Evolutionary conservation across 2,329 filamentous ascomycete genomes (phyloP), one percentile per base, ranked within the genome.

Genomic region (Mycosphaerella sp.): DNA sequence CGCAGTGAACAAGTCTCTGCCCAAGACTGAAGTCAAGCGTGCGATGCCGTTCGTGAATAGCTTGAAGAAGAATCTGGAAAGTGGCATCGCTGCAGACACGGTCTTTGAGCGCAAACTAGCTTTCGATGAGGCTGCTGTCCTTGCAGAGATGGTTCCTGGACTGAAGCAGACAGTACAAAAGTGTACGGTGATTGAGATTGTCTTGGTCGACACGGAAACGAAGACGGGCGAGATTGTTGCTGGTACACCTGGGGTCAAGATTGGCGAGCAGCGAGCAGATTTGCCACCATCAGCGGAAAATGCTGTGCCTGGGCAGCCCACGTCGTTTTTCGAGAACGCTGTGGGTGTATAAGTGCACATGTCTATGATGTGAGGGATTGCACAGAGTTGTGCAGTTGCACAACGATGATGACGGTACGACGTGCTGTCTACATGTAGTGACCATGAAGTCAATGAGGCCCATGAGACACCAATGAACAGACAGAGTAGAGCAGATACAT

Each of bases 31-130:
- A 74, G 89, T 90, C 80, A 98, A 97, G 82, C 93, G 95, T 75
- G 92, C 90, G 2, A 97, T 97, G 92, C 93, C 93, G 0, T 97
- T 96, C 67, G 85, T 96, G 47, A 91, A 97, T 74, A 74, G 71
- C 6, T 76, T 97, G 56, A 96, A 96, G 84, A 87, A 82, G 71
- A 83, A 88, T 49, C 80, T 98, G 53, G 78, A 89, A 54, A 69
- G 70, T 38, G 78, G 79, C 47, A 58, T 66, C 31, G 86, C 87
- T 58, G 83, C 92, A 11, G 75, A 80, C 23, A 77, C 74, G 2
- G 89, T 96, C 8, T 84, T 97, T 66, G 84, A 92, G 68, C 81
- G 90, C 61, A 89, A 92, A 73, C 77, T 98, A 58, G 79, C 82
- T 1, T 98, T 97, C 70, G 85, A 96, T 65, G 93, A 98, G 77